Base-by-base conservation (phyloP, 768 basidiomycete genomes). In the Boletus fagicola region DNA sequence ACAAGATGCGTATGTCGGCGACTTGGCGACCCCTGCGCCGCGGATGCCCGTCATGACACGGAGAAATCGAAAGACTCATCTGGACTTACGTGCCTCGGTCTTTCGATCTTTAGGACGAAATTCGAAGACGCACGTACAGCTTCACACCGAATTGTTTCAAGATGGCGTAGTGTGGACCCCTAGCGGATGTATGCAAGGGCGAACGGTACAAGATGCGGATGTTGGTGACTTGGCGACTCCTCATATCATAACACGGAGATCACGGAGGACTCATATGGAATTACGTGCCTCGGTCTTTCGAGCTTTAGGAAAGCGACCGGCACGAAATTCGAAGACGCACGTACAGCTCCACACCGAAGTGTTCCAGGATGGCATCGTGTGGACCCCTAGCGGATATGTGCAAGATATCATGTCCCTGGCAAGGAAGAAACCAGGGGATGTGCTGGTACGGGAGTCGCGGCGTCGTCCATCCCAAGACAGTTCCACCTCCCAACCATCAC, bases 91-190 rank as follows among this genome's bases (percentile, higher is more conserved):
- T 26, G n/a, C 42, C 20, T 33, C 46, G 16, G 59, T 57, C 40
- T 57, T 57, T 53, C 61, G 28, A 24, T 50, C 10, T 24, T 49
- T 56, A 44, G 59, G 45, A 31, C 58, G 47, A 36, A 42, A 28
- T 5, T 28, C 72, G 61, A 77, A 69, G 56, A 70, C 68, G 22
- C 77, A 78, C 45, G 42, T 51, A 20, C 67, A 75, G 13, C 69
- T 77, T 11, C 75, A 76, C 49, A 26, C 35, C 2, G 62, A 66
- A 26, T 68, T 76, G 6, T 77, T 75, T 35, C 63, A 63, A 30
- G 57, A 65, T 20, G 68, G 64, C 5, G 36, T 62, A n/a, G 65
- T 67, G 8, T 63, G 63, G 57, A 69, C 72, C 8, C 71, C 73
- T 7, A 72, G 68, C 30, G 72, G 71, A 43, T 57, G 58, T 46